Conservation (phyloP, 1,284 basidiomycete species). For the Tilletia horrida region DNA sequence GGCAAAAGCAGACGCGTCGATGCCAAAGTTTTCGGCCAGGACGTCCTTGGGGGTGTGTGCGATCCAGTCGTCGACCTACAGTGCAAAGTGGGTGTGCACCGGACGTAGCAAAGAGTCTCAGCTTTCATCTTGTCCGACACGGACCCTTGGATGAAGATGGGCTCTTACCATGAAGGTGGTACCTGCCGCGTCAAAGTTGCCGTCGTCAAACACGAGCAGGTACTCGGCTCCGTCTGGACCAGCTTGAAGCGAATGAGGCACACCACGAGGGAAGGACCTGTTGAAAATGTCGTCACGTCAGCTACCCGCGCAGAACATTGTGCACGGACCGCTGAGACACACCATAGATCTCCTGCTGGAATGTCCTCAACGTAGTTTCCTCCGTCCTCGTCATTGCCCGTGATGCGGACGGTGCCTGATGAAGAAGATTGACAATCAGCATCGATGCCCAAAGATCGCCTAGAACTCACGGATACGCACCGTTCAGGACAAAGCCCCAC, state of each 20-base stretch:
- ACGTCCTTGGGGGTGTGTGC: slow-evolving; percentile 66
- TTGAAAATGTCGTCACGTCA: too few relatives aligned
- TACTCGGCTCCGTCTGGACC: slow-evolving; percentile 66
- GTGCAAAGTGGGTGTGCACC: slow-evolving; percentile 61
- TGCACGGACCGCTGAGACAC: too few relatives aligned
- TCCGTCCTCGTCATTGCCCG: slow-evolving; percentile 64
- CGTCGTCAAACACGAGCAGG: slow-evolving; percentile 61
- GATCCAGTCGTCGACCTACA: slow-evolving; percentile 55
- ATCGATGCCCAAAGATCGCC: too few relatives aligned
- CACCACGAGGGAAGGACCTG: slow-evolving; percentile 27
- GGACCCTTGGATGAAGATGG: too few relatives aligned
- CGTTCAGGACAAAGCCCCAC: slow-evolving; percentile 48
- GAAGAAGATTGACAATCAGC: too few relatives aligned
- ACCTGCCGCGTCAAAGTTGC: slow-evolving; percentile 17
- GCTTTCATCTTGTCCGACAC: too few relatives aligned
- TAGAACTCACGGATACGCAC: too few relatives aligned
- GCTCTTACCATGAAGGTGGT: slow-evolving; percentile 21
- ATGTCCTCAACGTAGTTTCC: slow-evolving; percentile 61
- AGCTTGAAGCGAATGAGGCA: slow-evolving; percentile 67
- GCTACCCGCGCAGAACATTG: too few relatives aligned
- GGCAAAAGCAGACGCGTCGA: slow-evolving; percentile 61
- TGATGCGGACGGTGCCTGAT: slow-evolving; percentile 55
- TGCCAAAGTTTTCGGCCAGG: slow-evolving; percentile 69
- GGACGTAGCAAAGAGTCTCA: background rate
- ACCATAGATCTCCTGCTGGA: slow-evolving; percentile 32